Base-by-base conservation (phyloP, 805 yeast genomes). In the Nakazawaea anatomiae region DNA sequence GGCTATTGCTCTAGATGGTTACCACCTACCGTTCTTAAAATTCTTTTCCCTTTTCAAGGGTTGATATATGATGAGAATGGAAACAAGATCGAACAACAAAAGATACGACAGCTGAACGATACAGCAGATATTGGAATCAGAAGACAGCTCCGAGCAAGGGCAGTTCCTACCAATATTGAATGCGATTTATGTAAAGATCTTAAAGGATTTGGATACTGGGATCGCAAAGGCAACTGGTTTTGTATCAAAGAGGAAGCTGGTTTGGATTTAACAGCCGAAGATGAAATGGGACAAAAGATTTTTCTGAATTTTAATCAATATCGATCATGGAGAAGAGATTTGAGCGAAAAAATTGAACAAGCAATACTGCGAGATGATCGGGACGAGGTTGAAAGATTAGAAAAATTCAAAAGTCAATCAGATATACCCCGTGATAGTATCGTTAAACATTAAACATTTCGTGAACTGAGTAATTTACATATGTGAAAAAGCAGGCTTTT, bases 1-100 rank as follows among this genome's bases (percentile, higher is more conserved):
- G 66, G 63, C 44, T 66, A 65, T 46, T 54, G 66, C 4, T 66
- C 64, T 2, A 52, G 70, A 54, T 66, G 70, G 70, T 53, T 66
- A n/a, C 70, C 70, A 1, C 52, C 46, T 36, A 53, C 55, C 6
- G 55, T 66, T 6, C 58, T 62, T 32, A 46, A 51, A 2, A 25
- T 59, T 6, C 36, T 65, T 27, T 64, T 65, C 52, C 69, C 69
- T 5, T 55, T 62, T n/a, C 63, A 64, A 35, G 53, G 54, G 3
- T 48, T 57, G 6, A 52, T 53, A 5, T 54, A 55, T 36, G 51
- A 48, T 25, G 42, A 41, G 4, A 39, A 43, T 8, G 47, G 45
- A 12, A 45, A 48, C 30, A 30, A 10, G 32, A 32, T 42, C 28
- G 18, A 12, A 18, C 35, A 31, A 9, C 44, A 28, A 29, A 32